These are phyloP conservation scores for Fonsecaea pugnacius DNA, from an alignment of 2,329 filamentous ascomycete genomes.

Conservation along the genomic window DNA sequence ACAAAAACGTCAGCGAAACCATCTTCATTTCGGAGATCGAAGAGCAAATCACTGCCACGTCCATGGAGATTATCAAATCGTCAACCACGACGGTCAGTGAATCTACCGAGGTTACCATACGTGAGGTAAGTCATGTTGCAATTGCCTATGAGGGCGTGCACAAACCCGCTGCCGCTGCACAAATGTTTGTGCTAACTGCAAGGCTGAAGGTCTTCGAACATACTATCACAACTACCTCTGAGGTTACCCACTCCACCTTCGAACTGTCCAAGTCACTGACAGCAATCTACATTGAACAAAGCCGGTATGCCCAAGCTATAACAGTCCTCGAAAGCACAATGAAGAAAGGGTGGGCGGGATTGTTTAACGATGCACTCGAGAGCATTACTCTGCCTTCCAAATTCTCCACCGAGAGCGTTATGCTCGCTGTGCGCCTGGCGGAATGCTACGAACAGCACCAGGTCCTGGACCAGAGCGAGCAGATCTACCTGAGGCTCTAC, in stretches of 20 bases:
- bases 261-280: conserved; percentile 20
- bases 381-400: conserved; percentile 51
- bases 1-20: conserved; percentile 41
- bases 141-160: not conserved
- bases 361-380: conserved; percentile 51
- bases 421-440: conserved; percentile 53
- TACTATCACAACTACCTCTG: conserved; percentile 46
- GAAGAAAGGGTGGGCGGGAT: conserved; percentile 52
- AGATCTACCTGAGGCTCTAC: conserved; percentile 45
- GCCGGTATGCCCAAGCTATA: conserved; percentile 54
- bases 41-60: conserved; percentile 50
- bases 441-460: conserved; percentile 51
- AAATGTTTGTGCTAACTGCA: not conserved
- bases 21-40: conserved; percentile 50
- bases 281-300: conserved; percentile 50
- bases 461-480: conserved; percentile 44
- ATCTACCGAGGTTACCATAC: conserved; percentile 49
- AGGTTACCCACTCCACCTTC: conserved; percentile 46
- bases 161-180: not conserved
- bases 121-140: conserved; percentile 39
- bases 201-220: conserved; percentile 46
- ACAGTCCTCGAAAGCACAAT: conserved; percentile 53
- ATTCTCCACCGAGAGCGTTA: conserved; percentile 52
- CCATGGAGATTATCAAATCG: conserved; percentile 48
- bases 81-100: conserved; percentile 44